phyloP scores from a whole-genome alignment of 306 rosid genomes.

The Lathyrus aphaca region DNA sequence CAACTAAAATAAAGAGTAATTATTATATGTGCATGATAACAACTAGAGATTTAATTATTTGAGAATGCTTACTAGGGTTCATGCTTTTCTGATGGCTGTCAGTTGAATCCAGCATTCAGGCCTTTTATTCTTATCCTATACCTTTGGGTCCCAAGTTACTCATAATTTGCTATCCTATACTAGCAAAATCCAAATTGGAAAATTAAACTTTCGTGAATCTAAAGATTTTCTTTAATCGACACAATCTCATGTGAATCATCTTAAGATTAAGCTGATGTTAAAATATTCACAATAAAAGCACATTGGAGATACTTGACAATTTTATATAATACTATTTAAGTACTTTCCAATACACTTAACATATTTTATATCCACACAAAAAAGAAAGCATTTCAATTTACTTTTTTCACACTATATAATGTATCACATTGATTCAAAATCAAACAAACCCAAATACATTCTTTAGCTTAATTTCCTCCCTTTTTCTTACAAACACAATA shows the following conservation, averaged over 20 bases:
- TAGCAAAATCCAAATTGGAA: constrained; percentile 42
- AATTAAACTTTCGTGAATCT: constrained; percentile 48
- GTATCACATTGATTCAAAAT: neutral
- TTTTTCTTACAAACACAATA: too few species aligned
- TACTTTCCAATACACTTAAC: neutral
- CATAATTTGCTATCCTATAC: neutral
- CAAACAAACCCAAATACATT: too few species aligned
- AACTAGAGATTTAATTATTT: too few species aligned
- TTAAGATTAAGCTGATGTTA: neutral
- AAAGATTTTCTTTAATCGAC: constrained; percentile 37
- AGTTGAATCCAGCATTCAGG: constrained; percentile 4
- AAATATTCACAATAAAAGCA: constrained; percentile 24
- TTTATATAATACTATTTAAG: neutral
- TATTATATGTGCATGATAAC: too few species aligned
- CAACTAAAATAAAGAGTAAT: too few species aligned
- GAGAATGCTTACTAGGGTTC: too few species aligned
- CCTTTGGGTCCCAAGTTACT: too few species aligned
- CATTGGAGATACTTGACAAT: constrained; percentile 25
- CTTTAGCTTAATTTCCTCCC: too few species aligned
- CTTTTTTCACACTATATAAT: neutral
- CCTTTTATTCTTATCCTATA: neutral
- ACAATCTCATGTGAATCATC: constrained; percentile 19
- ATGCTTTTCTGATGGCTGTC: too few species aligned
- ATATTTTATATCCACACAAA: too few species aligned
- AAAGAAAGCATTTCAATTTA: neutral